Evolutionary conservation across 2,329 filamentous ascomycete species (phyloP), one percentile per base, ranked within the genome.

Genomic region (Claviceps cyperi): DNA sequence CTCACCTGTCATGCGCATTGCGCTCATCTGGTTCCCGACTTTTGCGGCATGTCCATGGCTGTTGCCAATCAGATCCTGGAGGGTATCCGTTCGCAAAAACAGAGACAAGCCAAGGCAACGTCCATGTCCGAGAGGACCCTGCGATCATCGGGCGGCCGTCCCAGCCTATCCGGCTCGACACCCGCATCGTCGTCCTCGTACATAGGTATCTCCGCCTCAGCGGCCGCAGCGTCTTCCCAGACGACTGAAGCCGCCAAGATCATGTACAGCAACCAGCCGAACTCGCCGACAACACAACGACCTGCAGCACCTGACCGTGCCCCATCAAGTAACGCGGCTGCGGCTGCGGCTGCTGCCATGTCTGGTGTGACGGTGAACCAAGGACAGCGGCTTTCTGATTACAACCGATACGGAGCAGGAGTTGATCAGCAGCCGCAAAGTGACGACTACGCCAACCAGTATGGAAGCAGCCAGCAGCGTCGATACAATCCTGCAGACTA

Each of bases 21-120:
- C 67, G 86, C 89, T 19, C 92, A 98, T 67, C 79, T 98, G 57
- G 91, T 98, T 35, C 92, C 92, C 19, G 92, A 98, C 66, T 98
- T 98, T 69, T 98, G 92, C 65, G 92, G 92, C 58, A 98, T 98
- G 89, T 94, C 89, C 28, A 97, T 97, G 92, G 86, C 92, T 51
- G 86, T 87, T 38, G 92, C 92, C 43, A 97, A 96, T 65, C 82
- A 94, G 62, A 96, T 98, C 56, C 68, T 97, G 50, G 84, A 89
- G 55, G 87, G 90, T 47, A 86, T 96, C 58, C 80, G 87, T 61
- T 81, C 81, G 47, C 83, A 85, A 52, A 94, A 90, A 69, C 80
- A 81, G 52, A 68, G 72, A 47, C 74, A 84, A 67, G 73, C 73
- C 48, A 77, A 80, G 64, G 69, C 67, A 0, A 68, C 73, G 1